Conservation (phyloP, 2,329 filamentous ascomycete genomes). For the Tolypocladium amazonense region DNA sequence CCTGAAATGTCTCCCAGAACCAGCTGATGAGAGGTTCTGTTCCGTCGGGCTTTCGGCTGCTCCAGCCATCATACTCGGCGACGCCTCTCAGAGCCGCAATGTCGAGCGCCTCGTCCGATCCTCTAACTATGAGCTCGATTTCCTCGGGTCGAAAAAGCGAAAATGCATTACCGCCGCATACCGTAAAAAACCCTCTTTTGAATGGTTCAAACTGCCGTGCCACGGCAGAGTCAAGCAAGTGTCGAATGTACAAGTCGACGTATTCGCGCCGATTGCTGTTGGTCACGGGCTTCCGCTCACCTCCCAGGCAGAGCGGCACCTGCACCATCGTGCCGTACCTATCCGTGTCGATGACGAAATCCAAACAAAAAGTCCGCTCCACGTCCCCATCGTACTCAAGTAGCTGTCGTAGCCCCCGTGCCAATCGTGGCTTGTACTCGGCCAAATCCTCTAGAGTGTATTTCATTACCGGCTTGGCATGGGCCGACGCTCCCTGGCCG, state of each 20-base stretch:
- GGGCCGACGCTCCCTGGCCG: conserved; percentile 40
- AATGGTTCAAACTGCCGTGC: conserved; percentile 84
- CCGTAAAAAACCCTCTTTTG: conserved; percentile 86
- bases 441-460: conserved; percentile 75
- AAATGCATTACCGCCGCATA: conserved; percentile 80
- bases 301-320: conserved; percentile 63
- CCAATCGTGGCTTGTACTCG: conserved; percentile 68
- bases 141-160: conserved; percentile 84
- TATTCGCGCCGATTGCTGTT: conserved; percentile 77
- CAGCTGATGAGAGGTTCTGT: conserved; percentile 61
- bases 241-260: conserved; percentile 73
- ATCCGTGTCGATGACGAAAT: conserved; percentile 70
- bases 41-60: conserved; percentile 40
- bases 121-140: conserved; percentile 77
- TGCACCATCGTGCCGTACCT: conserved; percentile 60
- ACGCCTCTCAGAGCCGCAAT: conserved; percentile 65
- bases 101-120: conserved; percentile 75
- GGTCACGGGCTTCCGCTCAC: conserved; percentile 68
- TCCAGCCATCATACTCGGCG: conserved; percentile 77
- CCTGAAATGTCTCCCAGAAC: conserved; percentile 81
- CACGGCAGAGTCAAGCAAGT: conserved; percentile 69
- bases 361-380: conserved; percentile 65
- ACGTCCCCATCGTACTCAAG: conserved; percentile 81
- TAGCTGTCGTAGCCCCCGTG: conserved; percentile 63
- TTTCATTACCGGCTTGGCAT: conserved; percentile 51